Evolutionary conservation across 1,284 basidiomycete species (phyloP).

Genomic region (Schizophyllum commune): DNA sequence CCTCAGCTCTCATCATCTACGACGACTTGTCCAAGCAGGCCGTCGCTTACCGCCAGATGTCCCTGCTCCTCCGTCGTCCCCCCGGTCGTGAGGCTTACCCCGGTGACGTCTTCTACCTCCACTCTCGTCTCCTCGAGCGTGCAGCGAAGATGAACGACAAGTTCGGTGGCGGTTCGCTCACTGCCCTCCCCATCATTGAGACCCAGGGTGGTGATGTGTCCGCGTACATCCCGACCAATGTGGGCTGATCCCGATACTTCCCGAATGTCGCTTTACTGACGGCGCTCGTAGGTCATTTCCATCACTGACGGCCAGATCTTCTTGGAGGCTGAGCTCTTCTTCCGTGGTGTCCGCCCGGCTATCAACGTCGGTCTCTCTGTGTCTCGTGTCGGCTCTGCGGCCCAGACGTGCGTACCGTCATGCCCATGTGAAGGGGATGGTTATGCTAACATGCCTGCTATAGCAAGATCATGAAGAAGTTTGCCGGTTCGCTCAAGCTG

Average conservation of each 20-base stretch:
- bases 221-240: constrained; percentile 88
- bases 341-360: constrained; percentile 98
- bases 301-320: constrained; percentile 99
- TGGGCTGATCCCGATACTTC: constrained; percentile 27
- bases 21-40: constrained; percentile 99
- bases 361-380: constrained; percentile 99
- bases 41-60: constrained; percentile 99
- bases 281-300: constrained; percentile 71
- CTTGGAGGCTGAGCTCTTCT: constrained; percentile 99
- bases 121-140: constrained; percentile 99
- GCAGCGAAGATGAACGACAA: constrained; percentile 99
- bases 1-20: constrained; percentile 90
- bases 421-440: too few species aligned
- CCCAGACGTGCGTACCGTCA: constrained; percentile 90
- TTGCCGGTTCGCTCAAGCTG: constrained; percentile 98
- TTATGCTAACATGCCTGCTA: too few species aligned
- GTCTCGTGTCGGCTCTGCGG: constrained; percentile 98
- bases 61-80: constrained; percentile 97
- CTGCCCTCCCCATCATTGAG: constrained; percentile 98
- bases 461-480: constrained; percentile 99
- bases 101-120: constrained; percentile 99
- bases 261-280: constrained; percentile 2
- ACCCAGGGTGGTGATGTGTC: constrained; percentile 99
- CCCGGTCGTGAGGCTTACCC: constrained; percentile 99
- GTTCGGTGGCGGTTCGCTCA: constrained; percentile 96